These are phyloP conservation scores for Bipolaris gigantea DNA, from an alignment of 2,329 filamentous ascomycete species.

Conservation along the genomic window DNA sequence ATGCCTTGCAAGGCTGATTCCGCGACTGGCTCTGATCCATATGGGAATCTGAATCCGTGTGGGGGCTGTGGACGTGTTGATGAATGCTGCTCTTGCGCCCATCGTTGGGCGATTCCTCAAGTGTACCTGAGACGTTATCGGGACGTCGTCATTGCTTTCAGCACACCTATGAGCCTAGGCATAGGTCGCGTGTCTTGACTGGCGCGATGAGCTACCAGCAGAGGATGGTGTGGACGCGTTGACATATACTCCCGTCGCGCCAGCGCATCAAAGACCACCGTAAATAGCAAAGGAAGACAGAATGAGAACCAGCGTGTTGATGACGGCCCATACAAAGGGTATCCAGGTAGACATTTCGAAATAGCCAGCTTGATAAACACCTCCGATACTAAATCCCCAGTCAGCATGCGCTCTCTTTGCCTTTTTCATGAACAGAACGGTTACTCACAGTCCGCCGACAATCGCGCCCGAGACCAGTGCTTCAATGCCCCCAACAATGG, in stretches of 20 bases:
- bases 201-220: not conserved
- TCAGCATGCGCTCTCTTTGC: slow-evolving; percentile 7
- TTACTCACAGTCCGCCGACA: slow-evolving; percentile 73
- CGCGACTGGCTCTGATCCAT: not conserved
- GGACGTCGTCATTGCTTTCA: not conserved
- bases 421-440: too few relatives aligned
- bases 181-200: not conserved
- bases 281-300: slow-evolving; percentile 92
- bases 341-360: slow-evolving; percentile 96
- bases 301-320: slow-evolving; percentile 80
- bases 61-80: not conserved
- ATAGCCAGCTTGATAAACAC: slow-evolving; percentile 77
- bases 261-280: slow-evolving; percentile 67
- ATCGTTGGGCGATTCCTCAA: not conserved
- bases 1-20: not conserved
- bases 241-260: not conserved
- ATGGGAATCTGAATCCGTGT: not conserved
- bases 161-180: not conserved
- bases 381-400: slow-evolving; percentile 63
- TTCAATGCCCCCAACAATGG: slow-evolving; percentile 71
- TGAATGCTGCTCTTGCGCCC: not conserved
- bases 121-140: not conserved
- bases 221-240: not conserved
- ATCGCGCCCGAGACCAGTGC: slow-evolving; percentile 79
- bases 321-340: slow-evolving; percentile 82